phyloP scores from a whole-genome alignment of 2,329 filamentous ascomycete species.

The Colletotrichum sp. region DNA sequence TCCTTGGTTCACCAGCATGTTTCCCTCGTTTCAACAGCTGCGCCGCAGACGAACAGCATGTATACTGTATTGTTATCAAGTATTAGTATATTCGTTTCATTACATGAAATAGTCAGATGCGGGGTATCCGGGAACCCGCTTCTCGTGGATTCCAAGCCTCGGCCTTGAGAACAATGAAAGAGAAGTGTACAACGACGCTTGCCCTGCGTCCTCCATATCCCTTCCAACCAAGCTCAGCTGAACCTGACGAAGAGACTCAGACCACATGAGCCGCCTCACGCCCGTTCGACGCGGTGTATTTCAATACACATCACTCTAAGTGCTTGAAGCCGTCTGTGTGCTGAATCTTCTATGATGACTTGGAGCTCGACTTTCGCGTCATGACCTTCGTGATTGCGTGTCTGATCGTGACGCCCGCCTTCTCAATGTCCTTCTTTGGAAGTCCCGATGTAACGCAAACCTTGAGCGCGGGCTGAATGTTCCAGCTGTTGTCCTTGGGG shows the following conservation, averaged over 20 bases:
- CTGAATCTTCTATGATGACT: background rate
- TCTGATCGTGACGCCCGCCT: conserved; percentile 84
- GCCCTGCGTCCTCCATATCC: background rate
- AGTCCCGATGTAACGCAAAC: conserved; percentile 88
- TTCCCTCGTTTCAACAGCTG: background rate
- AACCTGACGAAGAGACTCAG: background rate
- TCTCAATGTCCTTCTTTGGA: conserved; percentile 94
- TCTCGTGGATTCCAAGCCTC: background rate
- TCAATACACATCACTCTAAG: background rate
- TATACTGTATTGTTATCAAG: background rate
- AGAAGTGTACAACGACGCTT: background rate
- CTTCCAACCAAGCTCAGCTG: background rate
- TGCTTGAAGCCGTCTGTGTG: conserved; percentile 20
- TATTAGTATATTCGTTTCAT: conserved; percentile 1
- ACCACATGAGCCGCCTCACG: background rate
- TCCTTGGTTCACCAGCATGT: background rate
- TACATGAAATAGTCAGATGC: background rate
- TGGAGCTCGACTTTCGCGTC: conserved; percentile 62
- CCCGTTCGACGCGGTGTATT: background rate
- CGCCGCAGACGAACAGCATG: background rate
- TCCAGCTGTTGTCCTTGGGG: conserved; percentile 72
- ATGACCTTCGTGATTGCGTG: conserved; percentile 96
- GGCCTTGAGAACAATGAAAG: background rate
- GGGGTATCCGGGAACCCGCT: background rate
- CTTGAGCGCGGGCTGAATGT: conserved; percentile 82